Evolutionary conservation across 768 basidiomycete genomes (phyloP), one percentile per base, ranked within the genome.

Genomic region (Rhodotorula graminis): DNA sequence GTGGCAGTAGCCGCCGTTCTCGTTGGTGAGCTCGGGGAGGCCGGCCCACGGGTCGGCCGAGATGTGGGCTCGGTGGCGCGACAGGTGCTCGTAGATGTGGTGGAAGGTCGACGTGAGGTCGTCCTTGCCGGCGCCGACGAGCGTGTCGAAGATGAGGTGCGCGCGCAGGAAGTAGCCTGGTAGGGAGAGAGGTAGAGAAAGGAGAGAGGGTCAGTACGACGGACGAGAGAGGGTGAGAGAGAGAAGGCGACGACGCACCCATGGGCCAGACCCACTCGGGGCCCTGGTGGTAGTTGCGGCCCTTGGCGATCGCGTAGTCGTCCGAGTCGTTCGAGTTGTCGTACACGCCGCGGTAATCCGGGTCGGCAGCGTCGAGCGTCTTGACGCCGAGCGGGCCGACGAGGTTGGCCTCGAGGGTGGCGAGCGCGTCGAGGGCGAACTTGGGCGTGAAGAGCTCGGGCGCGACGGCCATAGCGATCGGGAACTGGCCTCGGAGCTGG

Each of bases 391-490:
- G 83, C 1, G 95, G 94, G 1, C 87, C 87, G n/a, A 90, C 86
- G 40, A 99, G 84, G 53, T 88, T 84, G 76, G 88, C 80, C 80
- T 95, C 93, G 3, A 89, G 90, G n/a, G 93, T 82, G 72, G 86
- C 84, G 50, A 98, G 83, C 0, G 93, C 91, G 9, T 83, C 86
- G 29, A 97, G 83, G 0, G 92, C 96, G 79, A 90, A 90, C 64
- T 85, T 80, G 16, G 86, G 86, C 65, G 92, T 86, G 81, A 98
- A 99, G 59, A 99, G 82, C 80, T 98, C 96, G 16, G 95, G 95
- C 3, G 96, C 96, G 58, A 98, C 93, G 5, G 89, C 86, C 94
- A 98, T 97, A 0, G 96, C 92, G 70, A 97, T 90, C 9, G 93
- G 89, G 75, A 75, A 75, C 67, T 77, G 76, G 53, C 69, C 67